These are phyloP conservation scores for Metschnikowia bowlesiae DNA, from an alignment of 805 yeast species.

Conservation along the genomic window DNA sequence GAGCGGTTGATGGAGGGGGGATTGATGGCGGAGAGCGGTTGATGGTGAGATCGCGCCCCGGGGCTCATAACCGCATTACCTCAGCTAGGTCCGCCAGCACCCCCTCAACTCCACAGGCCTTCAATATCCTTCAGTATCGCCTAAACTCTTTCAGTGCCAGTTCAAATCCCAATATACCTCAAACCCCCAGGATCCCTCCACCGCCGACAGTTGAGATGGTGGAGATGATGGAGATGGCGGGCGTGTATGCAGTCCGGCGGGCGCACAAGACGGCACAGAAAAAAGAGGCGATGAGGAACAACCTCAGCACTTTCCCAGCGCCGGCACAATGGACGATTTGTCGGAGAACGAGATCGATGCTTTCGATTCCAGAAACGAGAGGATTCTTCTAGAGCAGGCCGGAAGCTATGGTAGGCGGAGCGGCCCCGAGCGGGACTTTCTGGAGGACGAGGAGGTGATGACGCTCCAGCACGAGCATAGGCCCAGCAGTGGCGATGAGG, in stretches of 20 bases:
- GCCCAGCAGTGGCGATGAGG: conserved; percentile 19
- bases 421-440: conserved; percentile 30
- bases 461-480: conserved; percentile 22
- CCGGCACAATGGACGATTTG: conserved; percentile 7
- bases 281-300: conserved; percentile 3
- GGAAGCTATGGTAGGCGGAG: conserved; percentile 34
- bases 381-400: conserved; percentile 53
- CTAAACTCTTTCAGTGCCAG: too few species aligned
- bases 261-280: conserved; percentile 2
- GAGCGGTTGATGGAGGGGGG: background rate
- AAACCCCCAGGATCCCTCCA: too few species aligned
- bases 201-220: background rate
- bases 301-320: background rate
- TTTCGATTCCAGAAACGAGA: conserved; percentile 57
- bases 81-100: too few species aligned
- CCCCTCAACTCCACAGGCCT: too few species aligned
- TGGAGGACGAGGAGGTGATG: conserved; percentile 55
- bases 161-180: too few species aligned
- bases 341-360: conserved; percentile 57
- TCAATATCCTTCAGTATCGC: too few species aligned
- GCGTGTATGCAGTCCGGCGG: background rate
- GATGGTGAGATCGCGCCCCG: background rate
- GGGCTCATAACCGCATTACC: too few species aligned
- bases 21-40: background rate
- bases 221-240: background rate